phyloP scores from a whole-genome alignment of 352 stramenopile species.

The Phytophthora pseudosyringae region DNA sequence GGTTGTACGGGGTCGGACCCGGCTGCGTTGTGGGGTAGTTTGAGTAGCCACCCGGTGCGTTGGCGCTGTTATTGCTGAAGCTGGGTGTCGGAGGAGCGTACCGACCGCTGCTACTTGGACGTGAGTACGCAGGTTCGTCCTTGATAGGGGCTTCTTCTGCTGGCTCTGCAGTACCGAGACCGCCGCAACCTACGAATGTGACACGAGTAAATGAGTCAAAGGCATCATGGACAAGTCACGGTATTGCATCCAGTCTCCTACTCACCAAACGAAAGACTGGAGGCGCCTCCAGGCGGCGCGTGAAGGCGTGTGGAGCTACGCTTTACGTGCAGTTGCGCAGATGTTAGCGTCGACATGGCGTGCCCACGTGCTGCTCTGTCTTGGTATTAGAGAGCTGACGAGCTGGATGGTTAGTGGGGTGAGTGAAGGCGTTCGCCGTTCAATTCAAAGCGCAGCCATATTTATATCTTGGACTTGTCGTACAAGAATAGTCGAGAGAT shows the following conservation, averaged over 20 bases:
- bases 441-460: background rate
- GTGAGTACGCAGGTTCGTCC: constrained; percentile 21
- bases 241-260: background rate
- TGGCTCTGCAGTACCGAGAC: constrained; percentile 60
- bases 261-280: constrained; percentile 74
- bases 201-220: constrained; percentile 5
- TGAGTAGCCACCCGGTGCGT: constrained; percentile 12
- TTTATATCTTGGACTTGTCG: constrained; percentile 17
- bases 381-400: background rate
- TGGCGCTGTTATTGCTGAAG: constrained; percentile 20
- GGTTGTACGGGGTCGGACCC: constrained; percentile 14
- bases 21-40: constrained; percentile 9
- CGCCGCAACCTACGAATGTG: constrained; percentile 34
- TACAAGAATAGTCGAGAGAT: constrained; percentile 18
- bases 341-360: constrained; percentile 81
- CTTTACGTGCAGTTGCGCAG: constrained; percentile 75
- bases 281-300: constrained; percentile 66
- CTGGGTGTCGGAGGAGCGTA: constrained; percentile 16
- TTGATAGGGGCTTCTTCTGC: constrained; percentile 23
- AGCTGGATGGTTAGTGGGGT: constrained; percentile 2
- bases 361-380: background rate
- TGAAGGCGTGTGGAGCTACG: constrained; percentile 81
- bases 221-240: background rate
- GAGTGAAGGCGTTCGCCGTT: background rate
- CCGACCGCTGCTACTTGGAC: constrained; percentile 19